Percentiles rank a stretch among this genome's conserved stretches.
Conservation (phyloP, 2,329 filamentous ascomycete species). For the Pyricularia pennisetigena region DNA sequence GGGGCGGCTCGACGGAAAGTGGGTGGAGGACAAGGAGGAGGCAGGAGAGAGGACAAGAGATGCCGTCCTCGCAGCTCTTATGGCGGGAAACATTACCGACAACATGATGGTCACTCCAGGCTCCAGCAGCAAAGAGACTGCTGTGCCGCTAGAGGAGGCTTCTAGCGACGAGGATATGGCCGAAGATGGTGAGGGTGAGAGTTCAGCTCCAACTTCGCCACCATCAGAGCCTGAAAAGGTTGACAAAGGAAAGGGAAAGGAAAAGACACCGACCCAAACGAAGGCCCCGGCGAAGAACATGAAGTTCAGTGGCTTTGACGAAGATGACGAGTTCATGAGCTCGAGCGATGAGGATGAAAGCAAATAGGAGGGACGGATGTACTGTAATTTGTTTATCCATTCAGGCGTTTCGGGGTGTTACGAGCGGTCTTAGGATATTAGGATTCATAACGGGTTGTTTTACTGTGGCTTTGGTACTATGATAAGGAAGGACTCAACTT, state of each 20-base stretch:
- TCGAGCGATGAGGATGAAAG: constrained; percentile 50
- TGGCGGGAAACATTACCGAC: constrained; percentile 52
- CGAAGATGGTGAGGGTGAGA: constrained; percentile 22
- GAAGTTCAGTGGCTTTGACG: constrained; percentile 68
- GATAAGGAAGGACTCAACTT: not conserved
- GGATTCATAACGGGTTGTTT: not conserved
- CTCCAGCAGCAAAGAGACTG: constrained; percentile 30
- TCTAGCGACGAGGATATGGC: constrained; percentile 10
- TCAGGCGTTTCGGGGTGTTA: not conserved
- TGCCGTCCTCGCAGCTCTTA: constrained; percentile 63
- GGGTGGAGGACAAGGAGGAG: constrained; percentile 93
- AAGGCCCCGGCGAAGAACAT: constrained; percentile 10
- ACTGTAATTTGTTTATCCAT: not conserved
- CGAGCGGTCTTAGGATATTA: not conserved
- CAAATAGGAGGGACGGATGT: not conserved
- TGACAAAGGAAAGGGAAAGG: not conserved
- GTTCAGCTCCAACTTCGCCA: constrained; percentile 39
- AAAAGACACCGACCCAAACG: not conserved
- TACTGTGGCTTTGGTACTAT: not conserved
- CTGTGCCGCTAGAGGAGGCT: not conserved
- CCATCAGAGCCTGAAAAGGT: constrained; percentile 29
- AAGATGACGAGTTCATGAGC: constrained; percentile 68
- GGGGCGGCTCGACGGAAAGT: constrained; percentile 73
- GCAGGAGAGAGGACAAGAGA: constrained; percentile 73
- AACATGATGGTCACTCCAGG: constrained; percentile 43